Conservation (phyloP, 1,284 basidiomycete species). For the Ceratobasidium sp. region DNA sequence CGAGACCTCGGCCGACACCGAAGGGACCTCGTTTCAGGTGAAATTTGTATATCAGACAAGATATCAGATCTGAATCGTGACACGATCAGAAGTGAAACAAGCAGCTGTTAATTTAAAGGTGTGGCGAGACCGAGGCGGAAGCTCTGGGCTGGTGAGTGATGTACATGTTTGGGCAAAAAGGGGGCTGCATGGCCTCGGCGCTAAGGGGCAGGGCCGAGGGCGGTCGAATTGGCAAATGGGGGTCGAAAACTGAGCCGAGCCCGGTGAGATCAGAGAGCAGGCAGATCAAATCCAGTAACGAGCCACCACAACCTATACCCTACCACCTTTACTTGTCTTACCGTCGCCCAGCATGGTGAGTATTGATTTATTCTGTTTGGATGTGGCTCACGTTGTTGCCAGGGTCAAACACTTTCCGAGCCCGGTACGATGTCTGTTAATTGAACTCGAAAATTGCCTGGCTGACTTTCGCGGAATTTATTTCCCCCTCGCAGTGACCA, state of each 20-base stretch:
- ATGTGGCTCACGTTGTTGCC: slow-evolving; percentile 1
- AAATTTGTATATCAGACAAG: slow-evolving; percentile 22
- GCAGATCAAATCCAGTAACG: no score
- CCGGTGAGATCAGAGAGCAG: slow-evolving; percentile 32
- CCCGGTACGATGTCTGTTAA: slow-evolving; percentile 65
- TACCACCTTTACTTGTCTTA: not conserved
- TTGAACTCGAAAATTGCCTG: not conserved
- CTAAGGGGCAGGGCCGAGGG: slow-evolving; percentile 41
- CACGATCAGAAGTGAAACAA: no score
- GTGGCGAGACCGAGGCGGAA: not conserved
- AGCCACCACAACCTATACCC: slow-evolving; percentile 37
- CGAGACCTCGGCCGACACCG: slow-evolving; percentile 4
- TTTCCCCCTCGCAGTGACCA: no score
- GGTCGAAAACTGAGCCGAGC: slow-evolving; percentile 41
- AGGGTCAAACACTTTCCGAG: slow-evolving; percentile 81
- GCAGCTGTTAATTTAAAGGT: no score
- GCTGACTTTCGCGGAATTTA: slow-evolving; percentile 35
- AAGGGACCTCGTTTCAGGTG: not conserved
- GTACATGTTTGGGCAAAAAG: slow-evolving; percentile 15
- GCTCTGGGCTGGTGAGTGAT: no score
- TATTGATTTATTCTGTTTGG: not conserved
- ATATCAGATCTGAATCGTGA: no score
- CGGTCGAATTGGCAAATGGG: slow-evolving; percentile 25
- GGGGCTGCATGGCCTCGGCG: slow-evolving; percentile 29
- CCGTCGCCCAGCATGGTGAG: slow-evolving; percentile 42